Conservation (phyloP, 768 basidiomycete species). For the Suillus luteus region DNA sequence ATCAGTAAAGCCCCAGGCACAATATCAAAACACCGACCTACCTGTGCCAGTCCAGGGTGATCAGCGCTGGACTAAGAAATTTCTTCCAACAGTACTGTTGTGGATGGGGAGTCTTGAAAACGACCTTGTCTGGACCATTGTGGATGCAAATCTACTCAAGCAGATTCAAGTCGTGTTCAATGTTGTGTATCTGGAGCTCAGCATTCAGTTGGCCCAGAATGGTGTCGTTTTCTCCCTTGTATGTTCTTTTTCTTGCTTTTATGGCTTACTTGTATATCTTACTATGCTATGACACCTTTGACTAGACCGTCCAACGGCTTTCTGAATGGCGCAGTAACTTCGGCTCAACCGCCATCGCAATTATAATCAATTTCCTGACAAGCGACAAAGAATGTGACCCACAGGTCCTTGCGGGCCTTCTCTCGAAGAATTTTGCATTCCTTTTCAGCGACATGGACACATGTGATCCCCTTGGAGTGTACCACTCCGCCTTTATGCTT, state of each 20-base stretch:
- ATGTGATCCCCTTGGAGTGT: neutral
- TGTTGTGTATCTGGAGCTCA: slow-evolving; percentile 9
- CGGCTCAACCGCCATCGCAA: slow-evolving; percentile 11
- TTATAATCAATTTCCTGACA: slow-evolving; percentile 8
- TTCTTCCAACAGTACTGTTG: neutral
- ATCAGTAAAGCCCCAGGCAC: neutral
- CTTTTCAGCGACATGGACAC: slow-evolving; percentile 9
- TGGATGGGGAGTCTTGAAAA: neutral
- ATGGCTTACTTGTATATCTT: too few species aligned
- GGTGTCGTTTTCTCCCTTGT: slow-evolving; percentile 9
- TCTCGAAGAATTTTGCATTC: slow-evolving; percentile 5
- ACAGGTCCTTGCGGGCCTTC: neutral
- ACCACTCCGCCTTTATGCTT: neutral
- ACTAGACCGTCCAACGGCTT: slow-evolving; percentile 1
- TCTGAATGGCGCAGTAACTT: slow-evolving; percentile 10
- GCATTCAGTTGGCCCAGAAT: slow-evolving; percentile 4
- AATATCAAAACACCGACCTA: neutral
- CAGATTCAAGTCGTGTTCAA: slow-evolving; percentile 13
- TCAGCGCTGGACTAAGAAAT: neutral
- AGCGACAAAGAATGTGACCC: neutral
- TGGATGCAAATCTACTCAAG: slow-evolving; percentile 1
- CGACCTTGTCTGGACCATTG: slow-evolving; percentile 10
- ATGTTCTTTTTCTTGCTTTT: slow-evolving; percentile 7
- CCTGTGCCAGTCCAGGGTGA: neutral
- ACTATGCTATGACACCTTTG: too few species aligned